Conservation (phyloP, 2,329 filamentous ascomycete genomes). For the Tolypocladium ovalisporum region DNA sequence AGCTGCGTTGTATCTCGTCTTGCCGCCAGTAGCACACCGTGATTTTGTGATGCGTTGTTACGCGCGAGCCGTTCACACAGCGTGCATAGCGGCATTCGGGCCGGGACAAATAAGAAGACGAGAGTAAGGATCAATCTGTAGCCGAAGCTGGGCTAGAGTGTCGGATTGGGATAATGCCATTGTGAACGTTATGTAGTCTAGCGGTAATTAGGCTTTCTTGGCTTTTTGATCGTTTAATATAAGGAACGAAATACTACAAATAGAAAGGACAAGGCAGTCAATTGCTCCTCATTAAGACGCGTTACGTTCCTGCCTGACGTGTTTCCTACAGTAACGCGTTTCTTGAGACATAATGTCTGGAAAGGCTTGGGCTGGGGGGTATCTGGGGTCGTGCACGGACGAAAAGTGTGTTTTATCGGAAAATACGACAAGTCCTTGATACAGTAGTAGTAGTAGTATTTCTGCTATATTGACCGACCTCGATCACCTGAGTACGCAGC, state of each 20-base stretch:
- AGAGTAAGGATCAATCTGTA: neutral
- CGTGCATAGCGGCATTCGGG: too few relatives aligned
- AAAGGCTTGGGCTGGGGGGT: too few relatives aligned
- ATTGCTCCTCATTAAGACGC: too few relatives aligned
- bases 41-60: neutral
- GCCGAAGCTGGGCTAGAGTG: neutral
- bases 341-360: neutral
- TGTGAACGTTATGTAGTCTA: too few relatives aligned
- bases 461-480: too few relatives aligned
- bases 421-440: neutral
- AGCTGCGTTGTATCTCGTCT: neutral
- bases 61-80: neutral
- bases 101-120: neutral
- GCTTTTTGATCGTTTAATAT: too few relatives aligned
- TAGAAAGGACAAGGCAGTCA: neutral
- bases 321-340: neutral
- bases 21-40: neutral
- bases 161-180: neutral
- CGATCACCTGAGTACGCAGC: too few relatives aligned
- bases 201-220: too few relatives aligned
- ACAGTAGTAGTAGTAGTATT: too few relatives aligned
- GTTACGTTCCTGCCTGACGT: neutral
- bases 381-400: too few relatives aligned
- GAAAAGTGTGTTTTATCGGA: neutral
- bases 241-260: neutral